Evolutionary conservation across 2,329 filamentous ascomycete species (phyloP), one percentile per base, ranked within the genome.

Genomic region (Camptophora hylomeconis): DNA sequence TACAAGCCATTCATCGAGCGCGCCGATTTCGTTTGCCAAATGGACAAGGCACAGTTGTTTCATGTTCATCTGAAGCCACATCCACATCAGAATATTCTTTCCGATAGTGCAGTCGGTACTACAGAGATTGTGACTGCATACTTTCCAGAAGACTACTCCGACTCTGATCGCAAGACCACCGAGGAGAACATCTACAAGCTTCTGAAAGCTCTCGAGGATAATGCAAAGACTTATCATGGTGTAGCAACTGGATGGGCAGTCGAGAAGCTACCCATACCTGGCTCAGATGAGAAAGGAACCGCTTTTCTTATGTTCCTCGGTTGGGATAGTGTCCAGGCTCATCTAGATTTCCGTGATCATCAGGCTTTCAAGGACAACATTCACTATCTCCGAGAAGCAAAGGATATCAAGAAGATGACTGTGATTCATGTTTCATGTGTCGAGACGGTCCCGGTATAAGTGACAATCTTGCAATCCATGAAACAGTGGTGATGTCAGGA

Each of bases 321-420:
- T 1, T 60, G 57, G 57, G 40, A 50, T 0, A 57, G 51, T 18
- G 38, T 56, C 1, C 51, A 58, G 20, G 50, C 50, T 16, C 57
- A 60, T 25, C 33, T 44, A 32, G 42, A 43, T 28, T 60, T 52
- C 33, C 41, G 52, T 2, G 49, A 55, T 17, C 53, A 47, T 5
- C 33, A 50, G 6, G 35, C 37, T 0, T 59, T 58, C 20, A 53
- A 54, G 36, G 43, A 53, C 5, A 45, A 45, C n/a, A 43, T 56
- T 19, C 31, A 27, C 20, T 11, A 24, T 14, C 29, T 44, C 27
- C 35, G 37, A 18, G 31, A 26, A 4, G 33, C 39, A 3, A 46
- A 47, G 21, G 45, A 45, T 7, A 8, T 46, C 24, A 36, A 40
- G 16, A 39, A 33, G 17, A 15, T 44, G 21, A 24, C 15, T 5